Percentiles rank a stretch among this genome's conserved stretches.
Conservation (phyloP, 306 rosid genomes). For the Cyamopsis tetragonoloba region DNA sequence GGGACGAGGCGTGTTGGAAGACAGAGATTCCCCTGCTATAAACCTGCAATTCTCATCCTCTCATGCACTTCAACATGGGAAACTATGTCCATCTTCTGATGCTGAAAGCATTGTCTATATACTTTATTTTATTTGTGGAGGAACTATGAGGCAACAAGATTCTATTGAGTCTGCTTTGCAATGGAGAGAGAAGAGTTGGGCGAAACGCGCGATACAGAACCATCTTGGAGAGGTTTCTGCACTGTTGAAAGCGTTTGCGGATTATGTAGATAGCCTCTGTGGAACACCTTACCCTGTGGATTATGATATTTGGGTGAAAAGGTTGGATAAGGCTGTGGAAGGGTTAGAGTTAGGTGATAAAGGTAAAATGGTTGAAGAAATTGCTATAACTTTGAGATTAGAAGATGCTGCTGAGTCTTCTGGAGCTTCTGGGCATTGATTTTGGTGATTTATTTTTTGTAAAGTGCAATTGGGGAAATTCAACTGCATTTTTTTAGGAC, state of each 20-base stretch:
- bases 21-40: constrained; percentile 84
- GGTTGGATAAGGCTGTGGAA: constrained; percentile 69
- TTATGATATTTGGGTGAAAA: constrained; percentile 81
- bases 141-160: constrained; percentile 65
- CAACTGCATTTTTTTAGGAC: constrained; percentile 35
- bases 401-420: constrained; percentile 82
- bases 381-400: constrained; percentile 48
- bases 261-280: constrained; percentile 88
- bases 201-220: constrained; percentile 63
- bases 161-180: constrained; percentile 90
- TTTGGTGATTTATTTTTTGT: constrained; percentile 32
- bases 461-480: constrained; percentile 35
- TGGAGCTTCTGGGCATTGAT: constrained; percentile 62
- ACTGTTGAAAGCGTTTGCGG: constrained; percentile 86
- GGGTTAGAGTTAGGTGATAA: constrained; percentile 49
- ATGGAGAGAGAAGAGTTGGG: constrained; percentile 91
- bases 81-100: constrained; percentile 92
- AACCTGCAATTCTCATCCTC: constrained; percentile 84
- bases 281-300: constrained; percentile 89
- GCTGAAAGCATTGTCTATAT: constrained; percentile 86
- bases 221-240: constrained; percentile 80
- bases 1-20: constrained; percentile 93
- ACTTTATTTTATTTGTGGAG: constrained; percentile 62
- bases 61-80: constrained; percentile 91
- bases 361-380: constrained; percentile 80